Percentiles rank a stretch among this genome's conserved stretches.
Conservation (phyloP, 306 rosid genomes). For the Rosa persica region DNA sequence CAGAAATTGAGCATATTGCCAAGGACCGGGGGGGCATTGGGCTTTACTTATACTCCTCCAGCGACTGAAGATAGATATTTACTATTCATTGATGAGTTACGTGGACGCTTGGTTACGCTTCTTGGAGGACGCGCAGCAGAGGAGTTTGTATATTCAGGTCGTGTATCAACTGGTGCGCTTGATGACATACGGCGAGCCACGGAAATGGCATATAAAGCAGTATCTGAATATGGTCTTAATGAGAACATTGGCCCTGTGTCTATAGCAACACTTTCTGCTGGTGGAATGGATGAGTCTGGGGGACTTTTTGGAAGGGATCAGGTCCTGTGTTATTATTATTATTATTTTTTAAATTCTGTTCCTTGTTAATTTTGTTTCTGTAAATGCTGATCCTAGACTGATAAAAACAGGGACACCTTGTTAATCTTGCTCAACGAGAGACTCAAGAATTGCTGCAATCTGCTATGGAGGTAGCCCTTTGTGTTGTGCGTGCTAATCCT, state of each 20-base stretch:
- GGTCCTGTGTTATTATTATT: constrained; percentile 50
- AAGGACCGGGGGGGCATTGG: constrained; percentile 96
- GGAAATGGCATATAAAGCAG: constrained; percentile 98
- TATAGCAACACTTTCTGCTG: constrained; percentile 71
- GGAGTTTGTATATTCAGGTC: constrained; percentile 90
- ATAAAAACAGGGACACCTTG: constrained; percentile 78
- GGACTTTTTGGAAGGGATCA: constrained; percentile 94
- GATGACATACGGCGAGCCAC: constrained; percentile 97
- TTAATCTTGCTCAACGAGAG: constrained; percentile 92
- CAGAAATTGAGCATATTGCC: constrained; percentile 98
- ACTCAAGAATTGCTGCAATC: constrained; percentile 85
- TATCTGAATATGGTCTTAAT: constrained; percentile 97
- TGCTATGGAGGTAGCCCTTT: constrained; percentile 82
- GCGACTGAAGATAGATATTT: constrained; percentile 89
- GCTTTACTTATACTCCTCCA: constrained; percentile 93
- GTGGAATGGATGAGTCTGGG: constrained; percentile 91
- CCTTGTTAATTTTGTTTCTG: constrained; percentile 7
- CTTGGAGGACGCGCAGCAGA: constrained; percentile 99
- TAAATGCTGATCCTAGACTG: constrained; percentile 41
- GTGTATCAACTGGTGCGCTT: constrained; percentile 96
- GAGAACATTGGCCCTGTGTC: constrained; percentile 89
- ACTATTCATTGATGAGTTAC: constrained; percentile 96
- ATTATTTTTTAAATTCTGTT: neutral
- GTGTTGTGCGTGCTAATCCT: constrained; percentile 85
- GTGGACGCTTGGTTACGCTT: constrained; percentile 90